Evolutionary conservation across 164 flowering plant species (phyloP), one percentile per base, ranked within the genome.

Genomic region (Piper betle): DNA sequence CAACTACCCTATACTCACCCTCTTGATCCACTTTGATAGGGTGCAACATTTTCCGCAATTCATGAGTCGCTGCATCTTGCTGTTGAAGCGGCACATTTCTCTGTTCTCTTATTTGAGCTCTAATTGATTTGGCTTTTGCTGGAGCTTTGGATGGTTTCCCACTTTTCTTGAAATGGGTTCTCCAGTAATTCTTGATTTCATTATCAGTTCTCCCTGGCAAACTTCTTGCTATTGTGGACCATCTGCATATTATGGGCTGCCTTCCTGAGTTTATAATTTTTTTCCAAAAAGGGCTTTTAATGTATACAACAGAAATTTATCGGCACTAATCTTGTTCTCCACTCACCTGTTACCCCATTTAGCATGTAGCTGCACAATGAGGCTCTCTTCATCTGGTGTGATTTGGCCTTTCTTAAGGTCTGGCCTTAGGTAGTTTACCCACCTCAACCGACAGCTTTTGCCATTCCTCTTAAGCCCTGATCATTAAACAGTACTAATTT

Each of bases 371-470:
- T 88, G 82, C 66, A 86, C 83, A 66, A 88, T 88, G 75, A 79
- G 57, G 40, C 82, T 71, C 67, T 88, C 88, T 65, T 88, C 96
- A 70, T 86, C 78, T 1, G 80, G 86, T 33, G 76, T 76, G 16
- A 88, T 76, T 58, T 86, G 82, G 52, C 96, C 96, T 0, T 84
- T 81, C 69, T 80, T 83, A 3, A 86, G 79, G 37, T 88, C 93
- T 1, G 96, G 96, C 63, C 81, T 81, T 62, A 88, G 72, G 66
- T 88, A 88, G 68, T 88, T 88, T 50, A 88, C 65, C 92, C 92
- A 88, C 66, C 96, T 82, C 64, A 88, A 43, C 73, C 96, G 82
- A 78, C 93, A 88, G 72, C 93, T 86, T 71, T 86, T 88, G 7
- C 96, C 96, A 25, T 84, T 86, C 70, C 96, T 80, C 79, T 77